A percentile compares a stretch with the other conserved stretches of the same genome.
phyloP scores from a whole-genome alignment of 2,329 filamentous ascomycete species.

The Phialemoniopsis sp. region DNA sequence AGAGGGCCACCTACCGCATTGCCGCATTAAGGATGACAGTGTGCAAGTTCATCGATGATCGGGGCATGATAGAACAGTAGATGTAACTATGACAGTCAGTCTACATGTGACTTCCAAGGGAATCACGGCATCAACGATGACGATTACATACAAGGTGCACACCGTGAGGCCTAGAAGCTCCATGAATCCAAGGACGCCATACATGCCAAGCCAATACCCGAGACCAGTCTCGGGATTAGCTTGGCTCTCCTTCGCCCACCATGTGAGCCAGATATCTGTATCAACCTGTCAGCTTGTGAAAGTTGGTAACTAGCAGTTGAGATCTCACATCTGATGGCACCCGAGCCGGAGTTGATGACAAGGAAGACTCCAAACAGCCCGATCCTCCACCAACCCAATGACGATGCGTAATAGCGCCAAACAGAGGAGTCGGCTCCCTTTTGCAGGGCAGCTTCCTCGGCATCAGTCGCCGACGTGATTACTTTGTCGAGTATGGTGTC shows the following conservation, averaged over 20 bases:
- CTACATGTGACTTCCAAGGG: neutral
- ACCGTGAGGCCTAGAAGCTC: slow-evolving; percentile 14
- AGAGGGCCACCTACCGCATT: slow-evolving; percentile 13
- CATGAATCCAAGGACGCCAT: slow-evolving; percentile 19
- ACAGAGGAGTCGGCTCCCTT: too few relatives aligned
- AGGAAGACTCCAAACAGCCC: slow-evolving; percentile 5
- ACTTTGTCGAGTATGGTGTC: too few relatives aligned
- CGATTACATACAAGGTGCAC: slow-evolving; percentile 14
- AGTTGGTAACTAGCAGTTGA: neutral
- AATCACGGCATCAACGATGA: too few relatives aligned
- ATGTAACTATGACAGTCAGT: slow-evolving; percentile 15
- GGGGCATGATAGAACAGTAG: slow-evolving; percentile 23
- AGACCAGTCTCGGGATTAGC: slow-evolving; percentile 26
- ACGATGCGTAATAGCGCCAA: slow-evolving; percentile 3
- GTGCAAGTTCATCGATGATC: slow-evolving; percentile 21
- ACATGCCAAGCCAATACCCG: slow-evolving; percentile 31
- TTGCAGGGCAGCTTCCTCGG: too few relatives aligned
- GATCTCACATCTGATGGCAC: slow-evolving; percentile 14
- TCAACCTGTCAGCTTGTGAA: slow-evolving; percentile 4
- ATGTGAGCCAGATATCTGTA: slow-evolving; percentile 39
- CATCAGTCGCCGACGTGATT: too few relatives aligned
- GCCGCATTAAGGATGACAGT: slow-evolving; percentile 18
- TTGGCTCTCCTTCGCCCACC: slow-evolving; percentile 39
- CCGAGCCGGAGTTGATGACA: slow-evolving; percentile 4
- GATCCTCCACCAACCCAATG: slow-evolving; percentile 4